Conservation (phyloP, 1,284 basidiomycete species). For the Leccinum subspadiceum region DNA sequence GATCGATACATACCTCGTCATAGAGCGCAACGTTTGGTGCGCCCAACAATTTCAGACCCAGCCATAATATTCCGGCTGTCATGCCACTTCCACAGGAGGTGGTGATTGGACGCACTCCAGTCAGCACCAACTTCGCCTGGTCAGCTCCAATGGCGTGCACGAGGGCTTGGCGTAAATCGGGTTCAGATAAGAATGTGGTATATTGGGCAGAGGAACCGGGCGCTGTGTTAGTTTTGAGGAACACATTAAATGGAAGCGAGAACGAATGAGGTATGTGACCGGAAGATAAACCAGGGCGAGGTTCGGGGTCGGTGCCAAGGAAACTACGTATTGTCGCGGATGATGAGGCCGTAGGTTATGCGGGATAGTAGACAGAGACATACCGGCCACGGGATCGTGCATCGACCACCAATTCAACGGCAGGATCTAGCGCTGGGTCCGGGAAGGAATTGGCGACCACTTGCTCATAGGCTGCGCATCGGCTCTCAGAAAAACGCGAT, state of each 20-base stretch:
- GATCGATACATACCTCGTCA: conserved; percentile 66
- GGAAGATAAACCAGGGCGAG: conserved; percentile 81
- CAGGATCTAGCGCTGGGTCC: conserved; percentile 42
- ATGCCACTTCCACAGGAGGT: conserved; percentile 92
- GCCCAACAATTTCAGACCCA: conserved; percentile 74
- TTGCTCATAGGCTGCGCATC: conserved; percentile 71
- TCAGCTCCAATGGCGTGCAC: conserved; percentile 58
- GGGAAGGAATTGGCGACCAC: conserved; percentile 71
- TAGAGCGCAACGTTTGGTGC: conserved; percentile 67
- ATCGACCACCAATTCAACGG: conserved; percentile 79
- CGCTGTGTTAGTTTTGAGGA: conserved; percentile 58
- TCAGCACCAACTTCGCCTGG: conserved; percentile 52
- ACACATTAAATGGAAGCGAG: conserved; percentile 80
- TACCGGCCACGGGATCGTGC: conserved; percentile 80
- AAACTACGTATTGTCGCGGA: conserved; percentile 48
- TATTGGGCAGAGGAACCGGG: conserved; percentile 48
- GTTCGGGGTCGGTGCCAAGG: conserved; percentile 83
- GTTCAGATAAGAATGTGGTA: conserved; percentile 58
- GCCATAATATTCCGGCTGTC: conserved; percentile 93
- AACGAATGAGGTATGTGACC: conserved; percentile 92
- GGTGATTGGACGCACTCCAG: conserved; percentile 59
- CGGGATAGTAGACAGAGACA: conserved; percentile 19
- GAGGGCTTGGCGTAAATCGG: conserved; percentile 61
- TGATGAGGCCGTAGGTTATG: conserved; percentile 8
- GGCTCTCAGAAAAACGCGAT: conserved; percentile 19